A percentile compares a stretch with the other conserved stretches of the same genome.
Conservation (phyloP, 2,329 filamentous ascomycete species). For the Stagonosporopsis rhizophila region DNA sequence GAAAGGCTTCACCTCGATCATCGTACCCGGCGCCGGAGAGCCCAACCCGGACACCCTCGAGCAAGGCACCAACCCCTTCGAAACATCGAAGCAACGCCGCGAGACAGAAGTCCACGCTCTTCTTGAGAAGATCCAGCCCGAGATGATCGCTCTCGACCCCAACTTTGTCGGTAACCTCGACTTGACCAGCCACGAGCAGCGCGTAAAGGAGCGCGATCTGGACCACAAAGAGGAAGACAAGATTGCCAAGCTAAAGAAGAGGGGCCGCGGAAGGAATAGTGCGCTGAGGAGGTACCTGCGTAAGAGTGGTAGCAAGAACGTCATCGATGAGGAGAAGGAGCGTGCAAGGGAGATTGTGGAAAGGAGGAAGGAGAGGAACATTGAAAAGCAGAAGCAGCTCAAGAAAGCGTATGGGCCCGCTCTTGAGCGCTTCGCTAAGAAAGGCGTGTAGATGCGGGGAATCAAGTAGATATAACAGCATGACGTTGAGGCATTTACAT, state of each 20-base stretch:
- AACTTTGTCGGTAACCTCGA: slow-evolving; percentile 91
- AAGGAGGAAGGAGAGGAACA: slow-evolving; percentile 66
- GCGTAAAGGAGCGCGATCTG: slow-evolving; percentile 77
- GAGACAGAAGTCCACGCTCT: slow-evolving; percentile 89
- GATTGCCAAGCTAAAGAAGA: slow-evolving; percentile 71
- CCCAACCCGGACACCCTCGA: slow-evolving; percentile 95
- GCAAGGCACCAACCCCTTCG: slow-evolving; percentile 81
- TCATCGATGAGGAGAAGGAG: slow-evolving; percentile 94
- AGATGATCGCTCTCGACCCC: slow-evolving; percentile 96
- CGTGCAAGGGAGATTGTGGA: slow-evolving; percentile 83
- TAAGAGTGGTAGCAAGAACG: slow-evolving; percentile 90
- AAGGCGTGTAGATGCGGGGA: slow-evolving; percentile 48
- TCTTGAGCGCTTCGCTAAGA: slow-evolving; percentile 82
- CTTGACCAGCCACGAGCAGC: slow-evolving; percentile 77
- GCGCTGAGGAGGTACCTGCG: slow-evolving; percentile 85
- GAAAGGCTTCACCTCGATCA: slow-evolving; percentile 84
- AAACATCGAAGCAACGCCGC: slow-evolving; percentile 89
- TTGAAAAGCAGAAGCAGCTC: slow-evolving; percentile 57
- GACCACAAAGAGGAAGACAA: slow-evolving; percentile 71
- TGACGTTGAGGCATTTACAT: slow-evolving; percentile 14
- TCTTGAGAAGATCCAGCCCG: slow-evolving; percentile 92
- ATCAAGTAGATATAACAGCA: not conserved
- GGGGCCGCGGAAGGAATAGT: slow-evolving; percentile 87
- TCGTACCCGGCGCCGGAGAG: slow-evolving; percentile 94
- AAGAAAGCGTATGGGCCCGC: slow-evolving; percentile 83